phyloP scores from a whole-genome alignment of 352 stramenopile genomes.

The Globisporangium parvum region DNA sequence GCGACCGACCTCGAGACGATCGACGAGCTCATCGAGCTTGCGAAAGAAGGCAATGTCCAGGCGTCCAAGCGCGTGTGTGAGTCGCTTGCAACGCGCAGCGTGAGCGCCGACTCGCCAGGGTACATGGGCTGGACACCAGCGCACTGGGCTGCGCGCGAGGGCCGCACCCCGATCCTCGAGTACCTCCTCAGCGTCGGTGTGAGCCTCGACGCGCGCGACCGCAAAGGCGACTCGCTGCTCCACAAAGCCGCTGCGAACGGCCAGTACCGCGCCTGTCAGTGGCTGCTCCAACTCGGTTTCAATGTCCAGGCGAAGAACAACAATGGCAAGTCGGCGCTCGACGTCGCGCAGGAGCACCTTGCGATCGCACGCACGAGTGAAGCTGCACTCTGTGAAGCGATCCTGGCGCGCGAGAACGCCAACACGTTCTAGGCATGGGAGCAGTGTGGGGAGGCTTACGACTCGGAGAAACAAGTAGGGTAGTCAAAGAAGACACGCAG shows the following conservation, averaged over 20 bases:
- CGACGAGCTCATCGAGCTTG: constrained; percentile 56
- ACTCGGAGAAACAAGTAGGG: neutral
- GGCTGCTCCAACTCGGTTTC: constrained; percentile 62
- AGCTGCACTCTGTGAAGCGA: constrained; percentile 42
- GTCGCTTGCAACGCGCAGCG: constrained; percentile 26
- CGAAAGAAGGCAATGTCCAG: constrained; percentile 50
- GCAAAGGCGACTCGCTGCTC: constrained; percentile 60
- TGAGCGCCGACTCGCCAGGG: constrained; percentile 43
- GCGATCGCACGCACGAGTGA: constrained; percentile 27
- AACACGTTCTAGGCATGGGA: constrained; percentile 24
- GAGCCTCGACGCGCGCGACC: constrained; percentile 60
- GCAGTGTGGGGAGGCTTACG: neutral
- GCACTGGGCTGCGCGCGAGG: constrained; percentile 66
- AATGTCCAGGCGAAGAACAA: constrained; percentile 62
- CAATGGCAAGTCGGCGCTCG: constrained; percentile 52
- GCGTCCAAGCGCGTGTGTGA: constrained; percentile 43
- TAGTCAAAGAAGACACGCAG: too few species aligned
- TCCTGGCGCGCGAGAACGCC: constrained; percentile 34
- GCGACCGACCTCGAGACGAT: constrained; percentile 35
- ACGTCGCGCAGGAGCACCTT: constrained; percentile 48
- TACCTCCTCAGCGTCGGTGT: constrained; percentile 35
- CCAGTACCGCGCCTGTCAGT: constrained; percentile 53
- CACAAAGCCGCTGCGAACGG: constrained; percentile 77
- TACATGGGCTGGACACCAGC: constrained; percentile 75
- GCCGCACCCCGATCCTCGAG: constrained; percentile 58